Base-by-base conservation (phyloP, 148 eudicot genomes). In the Rhododendron ovatum region DNA sequence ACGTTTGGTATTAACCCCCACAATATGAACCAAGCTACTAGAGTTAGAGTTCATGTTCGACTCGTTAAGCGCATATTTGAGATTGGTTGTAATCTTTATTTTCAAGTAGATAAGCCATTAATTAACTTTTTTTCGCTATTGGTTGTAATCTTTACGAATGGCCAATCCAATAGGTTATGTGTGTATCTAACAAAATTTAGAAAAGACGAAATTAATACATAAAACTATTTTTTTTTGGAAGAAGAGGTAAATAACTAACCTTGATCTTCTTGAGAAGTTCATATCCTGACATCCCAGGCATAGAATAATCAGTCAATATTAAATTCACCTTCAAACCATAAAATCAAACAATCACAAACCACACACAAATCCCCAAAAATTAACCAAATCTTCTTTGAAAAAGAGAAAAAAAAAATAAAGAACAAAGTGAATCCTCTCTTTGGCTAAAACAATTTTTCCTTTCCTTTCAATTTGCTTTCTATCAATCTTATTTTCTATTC, bases 281-380 rank as follows among this genome's bases (percentile, higher is more conserved):
- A 85, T 90, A 93, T 51, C 94, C 94, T 33, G 93, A 94, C 95
- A 95, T 94, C 84, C 95, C 98, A 86, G 97, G 97, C 98, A 95
- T 95, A 7, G 98, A 94, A 86, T 95, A 95, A 89, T 95, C 98
- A 78, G 98, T 95, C 83, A 94, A 91, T 53, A 95, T 88, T 85
- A 93, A 81, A 90, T 93, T 91, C 67, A 93, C 91, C 88, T 93
- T 89, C 91, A 93, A 11, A 55, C 73, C 93, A 93, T 91, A 81
- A n/a, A 83, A 84, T 35, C 13, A 74, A 45, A 50, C 57, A 51
- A 88, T 33, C 59, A 67, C 78, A 45, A 83, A 14, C 65, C 84
- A 61, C 78, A 51, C 18, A 65, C 18, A 63, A 26, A 24, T 78
- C 41, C 47, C 47, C n/a, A 17, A 30, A 30, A 87, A 30, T 55